These are phyloP conservation scores for Camptophora hylomeconis DNA, from an alignment of 2,329 filamentous ascomycete genomes.

Conservation along the genomic window DNA sequence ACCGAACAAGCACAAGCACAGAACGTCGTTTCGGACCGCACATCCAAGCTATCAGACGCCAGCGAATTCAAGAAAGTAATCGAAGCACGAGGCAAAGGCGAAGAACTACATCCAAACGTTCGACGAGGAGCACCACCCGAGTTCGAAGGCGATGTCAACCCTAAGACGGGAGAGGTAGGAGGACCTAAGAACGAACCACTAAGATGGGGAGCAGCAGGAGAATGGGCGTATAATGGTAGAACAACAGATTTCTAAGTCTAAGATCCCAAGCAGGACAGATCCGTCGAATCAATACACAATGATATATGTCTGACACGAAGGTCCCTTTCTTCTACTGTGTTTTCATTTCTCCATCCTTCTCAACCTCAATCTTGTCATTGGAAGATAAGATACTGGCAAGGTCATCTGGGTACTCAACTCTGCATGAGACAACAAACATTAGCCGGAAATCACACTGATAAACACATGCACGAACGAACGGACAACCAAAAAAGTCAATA, in stretches of 20 bases:
- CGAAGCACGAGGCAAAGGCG: conserved; percentile 44
- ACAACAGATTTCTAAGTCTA: conserved; percentile 67
- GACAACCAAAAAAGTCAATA: too few relatives aligned
- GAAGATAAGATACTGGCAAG: conserved; percentile 51
- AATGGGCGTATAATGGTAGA: conserved; percentile 90
- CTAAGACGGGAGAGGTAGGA: conserved; percentile 86
- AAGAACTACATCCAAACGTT: conserved; percentile 57
- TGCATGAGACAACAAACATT: too few relatives aligned
- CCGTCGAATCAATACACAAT: conserved; percentile 2
- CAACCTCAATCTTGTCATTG: conserved; percentile 65
- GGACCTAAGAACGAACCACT: conserved; percentile 96
- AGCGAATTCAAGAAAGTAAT: conserved; percentile 28
- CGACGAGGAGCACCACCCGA: conserved; percentile 70
- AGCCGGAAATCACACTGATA: not conserved
- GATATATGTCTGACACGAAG: not conserved
- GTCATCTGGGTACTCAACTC: conserved; percentile 60
- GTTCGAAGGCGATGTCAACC: conserved; percentile 85
- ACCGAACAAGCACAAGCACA: conserved; percentile 12
- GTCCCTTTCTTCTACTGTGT: conserved; percentile 49
- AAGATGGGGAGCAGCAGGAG: conserved; percentile 63
- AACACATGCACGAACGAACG: not conserved
- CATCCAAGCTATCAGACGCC: conserved; percentile 6
- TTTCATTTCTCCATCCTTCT: conserved; percentile 56
- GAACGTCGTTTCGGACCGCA: conserved; percentile 14
- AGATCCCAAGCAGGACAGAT: not conserved